phyloP scores from a whole-genome alignment of 1,139 yeast genomes.

The Wickerhamiella pararugosa region DNA sequence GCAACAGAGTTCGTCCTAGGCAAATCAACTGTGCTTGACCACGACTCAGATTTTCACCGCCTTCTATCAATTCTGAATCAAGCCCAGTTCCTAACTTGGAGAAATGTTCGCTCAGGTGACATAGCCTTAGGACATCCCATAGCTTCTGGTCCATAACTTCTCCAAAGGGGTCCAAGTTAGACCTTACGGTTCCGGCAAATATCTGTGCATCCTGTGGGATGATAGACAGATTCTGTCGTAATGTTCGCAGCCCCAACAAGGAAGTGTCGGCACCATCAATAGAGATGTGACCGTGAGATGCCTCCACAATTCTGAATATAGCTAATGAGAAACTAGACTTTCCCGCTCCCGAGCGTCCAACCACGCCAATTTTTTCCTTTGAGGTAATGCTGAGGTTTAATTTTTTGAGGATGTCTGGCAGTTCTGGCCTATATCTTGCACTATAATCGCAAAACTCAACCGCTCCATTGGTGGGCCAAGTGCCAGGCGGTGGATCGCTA shows the following conservation, averaged over 20 bases:
- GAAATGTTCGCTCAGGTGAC: slow-evolving; percentile 70
- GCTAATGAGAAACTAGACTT: slow-evolving; percentile 59
- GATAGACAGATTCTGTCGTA: slow-evolving; percentile 45
- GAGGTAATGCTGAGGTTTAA: slow-evolving; percentile 38
- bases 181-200: slow-evolving; percentile 48
- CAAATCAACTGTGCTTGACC: slow-evolving; percentile 72
- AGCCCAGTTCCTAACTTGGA: slow-evolving; percentile 17
- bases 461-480: slow-evolving; percentile 50
- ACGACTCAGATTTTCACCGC: slow-evolving; percentile 58
- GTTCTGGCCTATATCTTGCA: slow-evolving; percentile 45
- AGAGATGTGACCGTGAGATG: slow-evolving; percentile 36
- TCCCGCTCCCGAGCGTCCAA: slow-evolving; percentile 80
- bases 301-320: slow-evolving; percentile 54
- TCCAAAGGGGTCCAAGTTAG: slow-evolving; percentile 50
- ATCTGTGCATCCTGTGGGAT: slow-evolving; percentile 68
- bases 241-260: slow-evolving; percentile 38
- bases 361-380: slow-evolving; percentile 60
- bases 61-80: slow-evolving; percentile 39
- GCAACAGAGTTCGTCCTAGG: slow-evolving; percentile 55
- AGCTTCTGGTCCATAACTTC: slow-evolving; percentile 35
- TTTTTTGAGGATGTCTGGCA: slow-evolving; percentile 37
- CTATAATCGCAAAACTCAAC: slow-evolving; percentile 43
- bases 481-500: slow-evolving; percentile 27
- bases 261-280: slow-evolving; percentile 47
- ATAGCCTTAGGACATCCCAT: slow-evolving; percentile 58